A percentile compares a stretch with the other conserved stretches of the same genome.
Evolutionary conservation across 2,329 filamentous ascomycete species (phyloP).

Genomic region (Escovopsis sp.): DNA sequence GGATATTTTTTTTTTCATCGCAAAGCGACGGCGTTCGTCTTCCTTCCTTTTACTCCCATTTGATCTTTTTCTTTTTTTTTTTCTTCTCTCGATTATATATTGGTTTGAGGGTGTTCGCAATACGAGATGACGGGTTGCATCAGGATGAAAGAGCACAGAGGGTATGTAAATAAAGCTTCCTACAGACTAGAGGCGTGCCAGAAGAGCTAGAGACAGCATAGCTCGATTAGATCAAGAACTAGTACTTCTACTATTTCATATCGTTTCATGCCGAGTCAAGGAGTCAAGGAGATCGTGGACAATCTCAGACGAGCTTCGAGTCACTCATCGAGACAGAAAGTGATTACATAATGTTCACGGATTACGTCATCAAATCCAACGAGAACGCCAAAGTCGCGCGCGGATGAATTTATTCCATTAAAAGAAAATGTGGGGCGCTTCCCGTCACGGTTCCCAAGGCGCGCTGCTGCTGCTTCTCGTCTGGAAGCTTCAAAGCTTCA

Average conservation of each 20-base stretch:
- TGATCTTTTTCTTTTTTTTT: not conserved
- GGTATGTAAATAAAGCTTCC: too few species aligned
- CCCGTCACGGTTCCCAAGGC: slow-evolving; percentile 22
- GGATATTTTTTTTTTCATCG: slow-evolving; percentile 8
- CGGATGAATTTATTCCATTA: slow-evolving; percentile 6
- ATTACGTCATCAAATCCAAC: not conserved
- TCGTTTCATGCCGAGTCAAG: too few species aligned
- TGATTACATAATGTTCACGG: not conserved
- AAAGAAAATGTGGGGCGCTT: slow-evolving; percentile 14
- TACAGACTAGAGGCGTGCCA: too few species aligned
- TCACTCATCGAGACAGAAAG: too few species aligned
- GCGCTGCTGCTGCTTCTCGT: slow-evolving; percentile 14
- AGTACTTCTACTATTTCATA: too few species aligned
- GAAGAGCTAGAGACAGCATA: too few species aligned
- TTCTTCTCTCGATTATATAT: not conserved
- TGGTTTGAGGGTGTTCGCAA: not conserved
- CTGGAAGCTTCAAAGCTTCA: slow-evolving; percentile 1
- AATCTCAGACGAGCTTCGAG: too few species aligned
- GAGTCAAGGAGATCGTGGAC: too few species aligned
- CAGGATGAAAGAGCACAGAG: not conserved
- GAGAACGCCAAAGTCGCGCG: slow-evolving; percentile 18
- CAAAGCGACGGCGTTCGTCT: slow-evolving; percentile 22
- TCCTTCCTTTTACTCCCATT: not conserved
- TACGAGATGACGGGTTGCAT: not conserved
- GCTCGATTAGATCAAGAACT: too few species aligned